These are phyloP conservation scores for Oryza glaberrima DNA, from an alignment of 176 grass and related monocot species.

Conservation along the genomic window DNA sequence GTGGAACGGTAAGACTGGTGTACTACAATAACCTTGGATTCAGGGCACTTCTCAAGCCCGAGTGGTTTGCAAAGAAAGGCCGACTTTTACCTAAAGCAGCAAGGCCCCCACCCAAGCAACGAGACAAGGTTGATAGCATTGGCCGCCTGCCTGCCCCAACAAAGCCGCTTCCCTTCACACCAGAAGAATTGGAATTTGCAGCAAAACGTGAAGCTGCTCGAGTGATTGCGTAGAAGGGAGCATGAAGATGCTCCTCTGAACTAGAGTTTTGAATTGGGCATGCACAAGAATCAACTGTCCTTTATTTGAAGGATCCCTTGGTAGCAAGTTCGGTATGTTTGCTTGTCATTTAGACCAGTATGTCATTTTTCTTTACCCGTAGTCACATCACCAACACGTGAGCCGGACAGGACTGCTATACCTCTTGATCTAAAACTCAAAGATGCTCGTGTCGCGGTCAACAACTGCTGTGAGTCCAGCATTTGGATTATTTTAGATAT, in stretches of 20 bases:
- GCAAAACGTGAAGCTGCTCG: slow-evolving; percentile 46
- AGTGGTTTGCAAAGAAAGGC: slow-evolving; percentile 96
- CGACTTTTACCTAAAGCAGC: slow-evolving; percentile 77
- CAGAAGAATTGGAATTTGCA: slow-evolving; percentile 56
- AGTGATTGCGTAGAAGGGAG: slow-evolving; percentile 16
- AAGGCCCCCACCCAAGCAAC: slow-evolving; percentile 88
- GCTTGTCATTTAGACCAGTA: neutral
- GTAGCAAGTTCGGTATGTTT: neutral
- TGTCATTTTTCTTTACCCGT: neutral
- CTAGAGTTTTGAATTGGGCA: neutral
- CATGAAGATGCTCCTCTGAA: neutral
- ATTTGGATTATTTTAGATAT: neutral
- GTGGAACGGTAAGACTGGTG: slow-evolving; percentile 82
- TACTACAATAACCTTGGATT: slow-evolving; percentile 96
- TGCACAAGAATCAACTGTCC: slow-evolving; percentile 20
- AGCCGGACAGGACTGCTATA: too few species aligned
- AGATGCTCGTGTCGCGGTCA: too few species aligned
- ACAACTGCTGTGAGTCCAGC: neutral
- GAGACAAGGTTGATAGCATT: slow-evolving; percentile 77
- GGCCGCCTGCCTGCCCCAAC: slow-evolving; percentile 80
- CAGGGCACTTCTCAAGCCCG: slow-evolving; percentile 79
- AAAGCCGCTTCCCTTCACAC: slow-evolving; percentile 77
- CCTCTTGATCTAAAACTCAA: too few species aligned
- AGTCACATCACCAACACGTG: too few species aligned
- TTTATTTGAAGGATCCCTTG: neutral